Conservation (phyloP, 2,329 filamentous ascomycete genomes). For the Fusarium verrucosum region DNA sequence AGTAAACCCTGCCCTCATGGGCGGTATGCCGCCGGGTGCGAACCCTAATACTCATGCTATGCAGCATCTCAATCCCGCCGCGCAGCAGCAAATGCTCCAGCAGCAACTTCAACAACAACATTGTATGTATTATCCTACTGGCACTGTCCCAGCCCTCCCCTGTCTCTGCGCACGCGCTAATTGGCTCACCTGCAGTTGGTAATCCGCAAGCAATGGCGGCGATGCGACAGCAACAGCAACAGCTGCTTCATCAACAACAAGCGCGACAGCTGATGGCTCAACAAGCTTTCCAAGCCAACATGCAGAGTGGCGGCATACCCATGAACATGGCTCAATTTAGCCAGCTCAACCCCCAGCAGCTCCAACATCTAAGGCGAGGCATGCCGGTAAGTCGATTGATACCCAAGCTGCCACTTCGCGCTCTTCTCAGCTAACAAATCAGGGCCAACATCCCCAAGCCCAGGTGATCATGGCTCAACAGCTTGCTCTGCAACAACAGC, state of each 20-base stretch:
- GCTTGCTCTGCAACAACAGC: slow-evolving; percentile 51
- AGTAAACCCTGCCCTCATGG: slow-evolving; percentile 80
- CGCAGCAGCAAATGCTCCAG: slow-evolving; percentile 66
- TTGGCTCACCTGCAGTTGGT: slow-evolving; percentile 43
- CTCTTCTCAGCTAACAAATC: slow-evolving; percentile 26
- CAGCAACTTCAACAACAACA: slow-evolving; percentile 56
- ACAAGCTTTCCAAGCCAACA: slow-evolving; percentile 62
- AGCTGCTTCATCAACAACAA: slow-evolving; percentile 66
- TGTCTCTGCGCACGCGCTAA: slow-evolving; percentile 25
- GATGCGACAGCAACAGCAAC: slow-evolving; percentile 66
- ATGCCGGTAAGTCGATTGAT: slow-evolving; percentile 51
- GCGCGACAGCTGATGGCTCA: slow-evolving; percentile 64
- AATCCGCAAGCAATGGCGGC: slow-evolving; percentile 52
- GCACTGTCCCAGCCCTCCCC: slow-evolving; percentile 7
- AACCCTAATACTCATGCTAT: slow-evolving; percentile 74
- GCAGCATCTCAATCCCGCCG: slow-evolving; percentile 75
- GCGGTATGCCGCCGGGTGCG: slow-evolving; percentile 75
- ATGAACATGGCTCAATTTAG: slow-evolving; percentile 63
- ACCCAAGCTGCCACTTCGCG: not conserved
- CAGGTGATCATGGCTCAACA: slow-evolving; percentile 56
- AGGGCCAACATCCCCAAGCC: slow-evolving; percentile 47
- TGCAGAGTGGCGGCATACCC: slow-evolving; percentile 61
- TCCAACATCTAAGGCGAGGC: slow-evolving; percentile 59
- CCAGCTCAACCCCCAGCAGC: slow-evolving; percentile 61
- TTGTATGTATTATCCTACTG: slow-evolving; percentile 43